Evolutionary conservation across 208 protist genomes (phyloP).

Genomic region (Wallacemonas sp.): DNA sequence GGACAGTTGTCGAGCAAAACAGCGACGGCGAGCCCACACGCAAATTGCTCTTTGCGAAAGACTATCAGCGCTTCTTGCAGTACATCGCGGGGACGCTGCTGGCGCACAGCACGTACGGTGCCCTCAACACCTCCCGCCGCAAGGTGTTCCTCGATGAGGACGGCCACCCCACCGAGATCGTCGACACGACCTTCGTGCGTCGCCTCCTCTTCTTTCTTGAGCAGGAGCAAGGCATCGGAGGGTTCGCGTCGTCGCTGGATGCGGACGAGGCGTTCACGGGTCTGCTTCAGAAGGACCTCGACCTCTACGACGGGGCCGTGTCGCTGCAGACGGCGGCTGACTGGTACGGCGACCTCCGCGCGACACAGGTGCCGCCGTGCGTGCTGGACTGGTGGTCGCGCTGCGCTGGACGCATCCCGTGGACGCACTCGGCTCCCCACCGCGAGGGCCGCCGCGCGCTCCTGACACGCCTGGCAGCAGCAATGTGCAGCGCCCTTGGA

Average conservation of each 20-base stretch:
- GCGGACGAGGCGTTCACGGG: not conserved
- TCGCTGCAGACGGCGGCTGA: slow-evolving; percentile 23
- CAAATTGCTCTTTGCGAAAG: slow-evolving; percentile 21
- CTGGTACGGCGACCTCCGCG: slow-evolving; percentile 40
- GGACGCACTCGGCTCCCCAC: slow-evolving; percentile 21
- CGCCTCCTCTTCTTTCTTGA: slow-evolving; percentile 15
- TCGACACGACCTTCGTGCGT: slow-evolving; percentile 9
- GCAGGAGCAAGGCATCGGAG: not conserved
- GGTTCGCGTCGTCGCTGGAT: not conserved
- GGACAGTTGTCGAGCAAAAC: slow-evolving; percentile 3
- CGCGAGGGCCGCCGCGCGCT: not conserved
- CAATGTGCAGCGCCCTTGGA: not conserved
- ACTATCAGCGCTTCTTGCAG: slow-evolving; percentile 37
- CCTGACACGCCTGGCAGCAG: not conserved
- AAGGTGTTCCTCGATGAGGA: not conserved
- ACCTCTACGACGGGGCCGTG: slow-evolving; percentile 21
- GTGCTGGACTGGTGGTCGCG: slow-evolving; percentile 32
- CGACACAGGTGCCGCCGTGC: slow-evolving; percentile 23
- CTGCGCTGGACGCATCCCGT: slow-evolving; percentile 23
- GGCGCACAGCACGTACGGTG: slow-evolving; percentile 24
- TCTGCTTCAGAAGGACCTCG: slow-evolving; percentile 7
- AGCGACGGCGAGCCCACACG: slow-evolving; percentile 4
- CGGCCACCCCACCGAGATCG: slow-evolving; percentile 1
- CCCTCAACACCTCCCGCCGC: not conserved
- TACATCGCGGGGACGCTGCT: slow-evolving; percentile 31